Percentiles rank a stretch among this genome's conserved stretches.
These are phyloP conservation scores for Mortierella antarctica DNA, from an alignment of 192 early-diverging fungal species.

Conservation along the genomic window DNA sequence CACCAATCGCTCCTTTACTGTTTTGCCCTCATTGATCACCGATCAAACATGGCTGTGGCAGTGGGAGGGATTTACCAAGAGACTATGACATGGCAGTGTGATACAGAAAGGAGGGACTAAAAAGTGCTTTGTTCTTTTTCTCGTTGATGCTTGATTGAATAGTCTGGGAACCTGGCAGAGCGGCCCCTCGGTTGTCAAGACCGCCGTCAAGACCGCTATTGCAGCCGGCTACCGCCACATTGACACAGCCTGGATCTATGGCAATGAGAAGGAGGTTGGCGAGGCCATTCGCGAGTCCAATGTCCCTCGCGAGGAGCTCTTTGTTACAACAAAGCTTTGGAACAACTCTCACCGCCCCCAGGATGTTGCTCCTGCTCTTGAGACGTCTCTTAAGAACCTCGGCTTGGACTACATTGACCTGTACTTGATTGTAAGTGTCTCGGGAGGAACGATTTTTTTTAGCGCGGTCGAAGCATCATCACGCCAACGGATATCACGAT, in stretches of 20 bases:
- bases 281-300: slow-evolving; percentile 69
- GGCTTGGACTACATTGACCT: slow-evolving; percentile 83
- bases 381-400: slow-evolving; percentile 74
- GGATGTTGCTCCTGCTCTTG: slow-evolving; percentile 68
- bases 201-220: slow-evolving; percentile 74
- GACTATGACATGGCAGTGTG: neutral
- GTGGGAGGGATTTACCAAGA: too few relatives aligned
- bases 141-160: neutral
- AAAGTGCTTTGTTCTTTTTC: neutral
- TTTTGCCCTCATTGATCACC: too few relatives aligned
- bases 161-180: slow-evolving; percentile 69
- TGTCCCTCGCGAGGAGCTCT: slow-evolving; percentile 79
- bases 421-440: slow-evolving; percentile 63
- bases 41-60: too few relatives aligned
- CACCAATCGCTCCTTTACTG: too few relatives aligned
- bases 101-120: neutral
- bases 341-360: slow-evolving; percentile 66
- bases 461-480: too few relatives aligned
- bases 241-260: slow-evolving; percentile 65
- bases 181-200: slow-evolving; percentile 61
- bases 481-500: too few relatives aligned
- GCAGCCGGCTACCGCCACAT: slow-evolving; percentile 78
- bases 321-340: slow-evolving; percentile 81
- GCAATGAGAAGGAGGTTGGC: slow-evolving; percentile 86
- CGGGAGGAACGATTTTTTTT: neutral